phyloP scores from a whole-genome alignment of 2,329 filamentous ascomycete genomes.

The Xylaria hypoxylon region DNA sequence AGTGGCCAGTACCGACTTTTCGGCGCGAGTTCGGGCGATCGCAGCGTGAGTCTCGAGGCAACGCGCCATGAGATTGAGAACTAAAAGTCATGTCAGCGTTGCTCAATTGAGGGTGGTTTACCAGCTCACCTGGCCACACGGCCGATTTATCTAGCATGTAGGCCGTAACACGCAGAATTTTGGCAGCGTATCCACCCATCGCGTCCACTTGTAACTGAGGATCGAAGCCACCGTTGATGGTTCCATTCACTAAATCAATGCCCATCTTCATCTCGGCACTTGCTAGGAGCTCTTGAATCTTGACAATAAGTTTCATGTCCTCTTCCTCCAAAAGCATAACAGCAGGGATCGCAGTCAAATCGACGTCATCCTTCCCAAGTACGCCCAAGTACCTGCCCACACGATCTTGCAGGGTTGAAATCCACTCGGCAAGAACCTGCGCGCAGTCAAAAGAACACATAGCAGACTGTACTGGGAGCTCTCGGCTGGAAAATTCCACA shows the following conservation, averaged over 20 bases:
- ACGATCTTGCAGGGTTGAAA: slow-evolving; percentile 90
- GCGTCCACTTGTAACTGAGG: slow-evolving; percentile 68
- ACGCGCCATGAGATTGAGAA: slow-evolving; percentile 66
- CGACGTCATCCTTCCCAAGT: slow-evolving; percentile 83
- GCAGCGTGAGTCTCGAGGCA: slow-evolving; percentile 67
- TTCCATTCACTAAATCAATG: slow-evolving; percentile 61
- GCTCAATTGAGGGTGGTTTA: not conserved
- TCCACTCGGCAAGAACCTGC: slow-evolving; percentile 94
- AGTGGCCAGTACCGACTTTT: slow-evolving; percentile 60
- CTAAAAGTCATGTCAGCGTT: slow-evolving; percentile 45
- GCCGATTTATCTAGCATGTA: slow-evolving; percentile 89
- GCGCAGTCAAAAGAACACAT: slow-evolving; percentile 95
- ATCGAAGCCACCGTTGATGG: slow-evolving; percentile 62
- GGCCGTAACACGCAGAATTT: slow-evolving; percentile 84
- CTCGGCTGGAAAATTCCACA: slow-evolving; percentile 83
- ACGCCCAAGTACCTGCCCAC: slow-evolving; percentile 91
- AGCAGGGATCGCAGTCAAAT: slow-evolving; percentile 82
- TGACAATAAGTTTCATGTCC: slow-evolving; percentile 84
- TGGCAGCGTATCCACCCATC: slow-evolving; percentile 82
- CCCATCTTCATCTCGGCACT: slow-evolving; percentile 85
- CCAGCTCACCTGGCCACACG: slow-evolving; percentile 85
- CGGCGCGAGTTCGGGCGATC: slow-evolving; percentile 63
- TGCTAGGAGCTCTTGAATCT: slow-evolving; percentile 81
- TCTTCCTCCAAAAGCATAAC: slow-evolving; percentile 94
- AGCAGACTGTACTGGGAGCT: slow-evolving; percentile 89